A percentile compares a stretch with the other conserved stretches of the same genome.
Evolutionary conservation across 208 protist species (phyloP).

Genomic region (Acanthamoeba healyi): DNA sequence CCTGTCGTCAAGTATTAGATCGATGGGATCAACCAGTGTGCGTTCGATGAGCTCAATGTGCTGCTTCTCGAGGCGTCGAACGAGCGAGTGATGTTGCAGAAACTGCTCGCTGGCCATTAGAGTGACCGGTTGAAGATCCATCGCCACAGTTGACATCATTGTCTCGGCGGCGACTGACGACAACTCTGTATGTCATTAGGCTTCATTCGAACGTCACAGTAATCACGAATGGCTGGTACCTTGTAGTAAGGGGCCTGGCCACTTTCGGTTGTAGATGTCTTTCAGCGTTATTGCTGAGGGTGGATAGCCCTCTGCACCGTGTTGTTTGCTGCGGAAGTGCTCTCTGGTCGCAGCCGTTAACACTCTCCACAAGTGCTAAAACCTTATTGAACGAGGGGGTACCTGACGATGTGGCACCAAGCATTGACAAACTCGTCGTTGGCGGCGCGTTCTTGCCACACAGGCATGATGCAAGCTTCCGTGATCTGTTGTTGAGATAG

Average conservation of each 20-base stretch:
- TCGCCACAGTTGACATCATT: not conserved
- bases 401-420: not conserved
- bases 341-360: not conserved
- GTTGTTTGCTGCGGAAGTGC: not conserved
- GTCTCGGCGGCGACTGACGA: not conserved
- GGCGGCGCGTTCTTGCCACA: not conserved
- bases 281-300: slow-evolving; percentile 2
- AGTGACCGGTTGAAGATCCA: not conserved
- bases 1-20: slow-evolving; percentile 10
- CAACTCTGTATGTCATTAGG: not conserved
- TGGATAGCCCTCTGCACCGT: not conserved
- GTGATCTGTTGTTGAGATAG: not conserved
- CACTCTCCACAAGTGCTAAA: not conserved
- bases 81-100: not conserved
- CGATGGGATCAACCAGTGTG: not conserved
- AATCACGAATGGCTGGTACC: not conserved
- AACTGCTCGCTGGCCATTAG: not conserved
- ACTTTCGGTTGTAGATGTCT: not conserved
- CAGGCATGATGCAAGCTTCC: not conserved
- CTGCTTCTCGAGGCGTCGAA: not conserved
- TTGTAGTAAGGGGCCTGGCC: not conserved
- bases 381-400: not conserved
- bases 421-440: not conserved
- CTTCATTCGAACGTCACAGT: not conserved
- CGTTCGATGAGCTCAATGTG: slow-evolving; percentile 30